These are phyloP conservation scores for Corymbia maculata DNA, from an alignment of 345 rosid species.

Conservation along the genomic window DNA sequence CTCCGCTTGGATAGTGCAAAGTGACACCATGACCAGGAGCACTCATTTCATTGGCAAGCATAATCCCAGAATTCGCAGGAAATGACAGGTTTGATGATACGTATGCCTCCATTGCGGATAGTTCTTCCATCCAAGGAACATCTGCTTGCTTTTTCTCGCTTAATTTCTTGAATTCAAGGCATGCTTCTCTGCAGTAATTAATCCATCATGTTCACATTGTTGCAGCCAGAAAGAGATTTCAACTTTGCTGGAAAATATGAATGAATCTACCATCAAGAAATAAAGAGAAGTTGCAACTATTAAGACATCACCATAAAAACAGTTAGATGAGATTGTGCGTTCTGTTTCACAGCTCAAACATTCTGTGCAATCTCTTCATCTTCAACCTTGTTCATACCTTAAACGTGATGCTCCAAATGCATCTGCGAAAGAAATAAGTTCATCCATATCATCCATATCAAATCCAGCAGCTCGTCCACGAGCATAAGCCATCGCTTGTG, in stretches of 20 bases:
- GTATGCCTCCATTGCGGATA: constrained; percentile 72
- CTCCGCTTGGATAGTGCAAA: background rate
- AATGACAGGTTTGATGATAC: constrained; percentile 41
- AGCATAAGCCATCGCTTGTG: constrained; percentile 91
- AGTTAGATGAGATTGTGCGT: background rate
- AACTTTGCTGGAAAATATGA: background rate
- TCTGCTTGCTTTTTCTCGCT: constrained; percentile 68
- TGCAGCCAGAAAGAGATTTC: background rate
- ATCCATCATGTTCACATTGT: background rate
- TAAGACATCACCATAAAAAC: background rate
- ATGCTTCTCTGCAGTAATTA: constrained; percentile 48
- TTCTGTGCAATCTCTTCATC: background rate
- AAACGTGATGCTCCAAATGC: constrained; percentile 76
- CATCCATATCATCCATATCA: constrained; percentile 53
- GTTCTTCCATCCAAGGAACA: constrained; percentile 76
- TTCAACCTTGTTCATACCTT: constrained; percentile 20
- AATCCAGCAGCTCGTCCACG: constrained; percentile 76
- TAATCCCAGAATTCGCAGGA: constrained; percentile 50
- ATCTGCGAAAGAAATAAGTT: constrained; percentile 67
- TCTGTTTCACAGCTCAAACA: background rate
- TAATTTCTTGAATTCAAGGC: constrained; percentile 62
- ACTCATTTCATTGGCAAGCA: constrained; percentile 44
- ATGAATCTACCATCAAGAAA: background rate
- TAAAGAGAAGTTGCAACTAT: background rate
- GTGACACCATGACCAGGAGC: constrained; percentile 11